Conservation (phyloP, 805 yeast genomes). For the Torulaspora franciscae region DNA sequence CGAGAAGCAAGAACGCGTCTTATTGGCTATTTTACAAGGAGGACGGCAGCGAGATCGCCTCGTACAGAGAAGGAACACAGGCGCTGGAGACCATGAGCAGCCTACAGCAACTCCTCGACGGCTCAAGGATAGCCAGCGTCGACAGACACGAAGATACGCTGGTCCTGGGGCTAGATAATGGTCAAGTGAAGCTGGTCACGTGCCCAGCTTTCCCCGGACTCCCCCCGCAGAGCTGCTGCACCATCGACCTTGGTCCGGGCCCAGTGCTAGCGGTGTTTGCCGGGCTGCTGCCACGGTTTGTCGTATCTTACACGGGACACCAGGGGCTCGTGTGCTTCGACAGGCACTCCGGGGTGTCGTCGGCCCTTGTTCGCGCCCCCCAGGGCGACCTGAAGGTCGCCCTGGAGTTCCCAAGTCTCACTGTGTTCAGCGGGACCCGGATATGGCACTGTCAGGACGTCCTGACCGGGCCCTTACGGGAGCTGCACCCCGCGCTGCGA, state of each 20-base stretch:
- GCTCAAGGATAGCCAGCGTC: background rate
- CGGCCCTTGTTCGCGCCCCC: background rate
- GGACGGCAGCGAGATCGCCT: constrained; percentile 2
- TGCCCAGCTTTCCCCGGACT: background rate
- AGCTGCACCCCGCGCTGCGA: background rate
- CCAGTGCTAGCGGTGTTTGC: constrained; percentile 6
- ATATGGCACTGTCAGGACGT: constrained; percentile 10
- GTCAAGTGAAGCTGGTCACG: constrained; percentile 2
- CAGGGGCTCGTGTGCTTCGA: constrained; percentile 8
- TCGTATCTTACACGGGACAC: constrained; percentile 4
- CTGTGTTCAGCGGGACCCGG: constrained; percentile 4
- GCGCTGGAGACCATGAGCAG: background rate
- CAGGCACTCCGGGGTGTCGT: background rate
- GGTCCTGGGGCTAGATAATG: constrained; percentile 4
- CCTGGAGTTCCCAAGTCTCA: constrained; percentile 11
- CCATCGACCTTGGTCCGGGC: constrained; percentile 5
- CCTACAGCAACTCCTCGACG: background rate
- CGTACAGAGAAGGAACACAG: constrained; percentile 1
- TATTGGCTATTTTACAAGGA: constrained; percentile 6
- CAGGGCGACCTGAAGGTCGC: background rate
- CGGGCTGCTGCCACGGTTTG: constrained; percentile 6
- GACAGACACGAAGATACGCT: background rate
- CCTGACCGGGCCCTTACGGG: background rate
- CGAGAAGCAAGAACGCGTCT: constrained; percentile 5
- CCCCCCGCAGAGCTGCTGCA: background rate